Evolutionary conservation across 257 asterid species (phyloP), one percentile per base, ranked within the genome.

Genomic region (Lycium ferocissimum): DNA sequence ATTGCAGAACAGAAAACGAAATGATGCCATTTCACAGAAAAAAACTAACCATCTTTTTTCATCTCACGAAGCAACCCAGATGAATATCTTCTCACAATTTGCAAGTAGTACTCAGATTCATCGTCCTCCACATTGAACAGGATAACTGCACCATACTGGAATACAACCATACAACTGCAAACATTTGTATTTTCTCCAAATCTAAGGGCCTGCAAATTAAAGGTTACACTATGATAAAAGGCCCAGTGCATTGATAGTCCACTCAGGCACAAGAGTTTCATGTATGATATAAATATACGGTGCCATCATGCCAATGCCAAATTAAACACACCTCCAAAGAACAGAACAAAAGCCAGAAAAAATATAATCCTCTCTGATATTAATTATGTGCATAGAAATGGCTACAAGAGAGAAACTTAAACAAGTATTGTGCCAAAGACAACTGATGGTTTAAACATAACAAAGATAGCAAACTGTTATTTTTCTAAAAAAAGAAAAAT

Each of bases 121-220:
- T 91, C 91, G 80, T 96, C 99, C 86, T 93, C 97, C 87, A 96
- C 94, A 84, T 96, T 96, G 93, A 96, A 94, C 82, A 96, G 89
- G 85, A 96, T 93, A 73, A 94, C 92, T 43, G 99, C 89, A 83
- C 99, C 99, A 89, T 96, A 96, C 85, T 94, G 97, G 92, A 91
- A 96, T 51, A 96, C 98, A 80, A 96, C 90, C 98, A 96, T 90
- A 92, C 91, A 94, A 59, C 90, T 92, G 61, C 86, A 86, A 89
- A 87, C 63, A 88, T 91, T 83, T 79, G 88, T 80, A 80, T 81
- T 89, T 79, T 82, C 89, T 79, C 84, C 90, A 86, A 38, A 79
- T 84, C 85, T 59, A 51, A 88, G 84, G 80, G 76, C 92, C 99
- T 97, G 92, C 85, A 71, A 83, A 84, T 26, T 20, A 61, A 87